A percentile compares a stretch with the other conserved stretches of the same genome.
phyloP scores from a whole-genome alignment of 139 green algal genomes.

The Picochlorum costavermella region DNA sequence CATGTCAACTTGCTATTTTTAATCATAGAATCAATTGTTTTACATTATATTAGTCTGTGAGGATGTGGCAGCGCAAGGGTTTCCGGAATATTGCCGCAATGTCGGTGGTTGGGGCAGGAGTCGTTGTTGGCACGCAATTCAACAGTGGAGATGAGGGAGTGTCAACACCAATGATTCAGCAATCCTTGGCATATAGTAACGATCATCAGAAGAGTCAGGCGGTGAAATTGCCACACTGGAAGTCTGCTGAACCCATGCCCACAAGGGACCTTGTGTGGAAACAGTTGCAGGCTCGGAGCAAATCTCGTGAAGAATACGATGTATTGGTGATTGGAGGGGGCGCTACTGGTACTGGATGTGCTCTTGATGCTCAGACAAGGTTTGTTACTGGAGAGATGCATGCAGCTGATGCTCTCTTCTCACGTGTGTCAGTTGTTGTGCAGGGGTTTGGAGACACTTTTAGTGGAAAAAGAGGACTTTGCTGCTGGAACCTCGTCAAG shows the following conservation, averaged over 20 bases:
- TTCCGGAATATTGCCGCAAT: no score
- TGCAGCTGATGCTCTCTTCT: not conserved
- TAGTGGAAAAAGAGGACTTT: conserved; percentile 95
- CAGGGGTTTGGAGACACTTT: conserved; percentile 61
- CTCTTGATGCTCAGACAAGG: conserved; percentile 83
- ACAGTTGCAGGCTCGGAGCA: not conserved
- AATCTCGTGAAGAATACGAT: conserved; percentile 46
- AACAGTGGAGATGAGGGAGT: no score
- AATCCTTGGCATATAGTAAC: not conserved
- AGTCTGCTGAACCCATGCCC: not conserved
- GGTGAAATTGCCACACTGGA: not conserved
- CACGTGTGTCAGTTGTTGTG: not conserved
- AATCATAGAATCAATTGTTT: no score
- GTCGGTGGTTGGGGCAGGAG: no score
- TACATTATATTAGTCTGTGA: no score
- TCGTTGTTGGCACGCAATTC: no score
- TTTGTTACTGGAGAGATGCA: conserved; percentile 21
- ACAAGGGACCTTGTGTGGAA: not conserved
- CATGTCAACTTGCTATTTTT: no score
- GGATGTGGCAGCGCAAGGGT: no score
- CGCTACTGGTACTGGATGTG: conserved; percentile 86
- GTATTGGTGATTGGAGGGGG: conserved; percentile 89
- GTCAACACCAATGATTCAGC: not conserved
- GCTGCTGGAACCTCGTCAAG: conserved; percentile 79
- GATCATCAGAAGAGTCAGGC: not conserved